Base-by-base conservation (phyloP, 345 rosid genomes). In the Eucalyptus rudis region DNA sequence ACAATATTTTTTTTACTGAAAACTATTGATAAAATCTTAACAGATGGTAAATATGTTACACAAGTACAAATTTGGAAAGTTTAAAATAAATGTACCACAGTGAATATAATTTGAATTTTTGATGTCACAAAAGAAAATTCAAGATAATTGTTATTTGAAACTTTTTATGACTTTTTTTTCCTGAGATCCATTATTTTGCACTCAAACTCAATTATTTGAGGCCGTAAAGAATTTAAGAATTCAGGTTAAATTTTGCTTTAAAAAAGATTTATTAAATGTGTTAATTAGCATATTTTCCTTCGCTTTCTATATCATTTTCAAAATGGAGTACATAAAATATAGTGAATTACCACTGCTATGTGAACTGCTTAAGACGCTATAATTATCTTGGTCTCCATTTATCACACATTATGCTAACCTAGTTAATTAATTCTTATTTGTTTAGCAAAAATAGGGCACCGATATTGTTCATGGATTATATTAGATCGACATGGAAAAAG, bases 71-170 rank as follows among this genome's bases (percentile, higher is more conserved):
- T 40, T 4, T 40, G 40, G 40, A 52, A 56, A 56, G 1, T 56
- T 56, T 10, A 56, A 22, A 0, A 10, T 56, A 56, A 56, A 56
- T 10, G 1, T 56, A 5, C 40, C 8, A 24, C 3, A 0, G 0
- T 56, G 0, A 4, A 56, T 22, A 56, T 56, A n/a, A n/a, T n/a
- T 56, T 56, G 6, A 56, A 22, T 52, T 52, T 52, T 52, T 52
- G 4, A 52, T 52, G 2, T 19, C 58, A 52, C 0, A 52, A 52
- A 52, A 19, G 40, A 2, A 52, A 52, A 40, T 40, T 40, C 40
- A 40, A 40, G 40, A 40, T 40, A 40, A 40, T 4, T 40, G 40
- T 40, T 4, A 52, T 52, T 52, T 52, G 10, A 52, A 52, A 52
- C 1, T 24, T 56, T 10, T 4, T 24, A 13, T 56, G 62, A 24